Percentiles rank a stretch among this genome's conserved stretches.
Evolutionary conservation across 2,329 filamentous ascomycete species (phyloP).

Genomic region (Kalmusia sp.): DNA sequence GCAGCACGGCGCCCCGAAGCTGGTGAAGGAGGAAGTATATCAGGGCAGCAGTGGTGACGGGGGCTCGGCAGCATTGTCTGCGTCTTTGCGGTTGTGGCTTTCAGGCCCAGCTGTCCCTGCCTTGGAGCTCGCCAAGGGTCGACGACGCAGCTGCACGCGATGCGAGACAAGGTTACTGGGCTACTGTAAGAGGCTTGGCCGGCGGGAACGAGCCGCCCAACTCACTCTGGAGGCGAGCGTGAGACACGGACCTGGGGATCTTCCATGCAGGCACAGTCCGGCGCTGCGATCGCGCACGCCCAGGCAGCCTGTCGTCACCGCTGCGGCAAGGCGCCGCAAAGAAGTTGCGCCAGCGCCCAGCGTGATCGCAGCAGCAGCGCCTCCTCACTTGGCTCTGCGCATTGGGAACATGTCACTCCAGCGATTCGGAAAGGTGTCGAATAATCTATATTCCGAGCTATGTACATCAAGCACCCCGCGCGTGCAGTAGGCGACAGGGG

Average conservation of each 20-base stretch:
- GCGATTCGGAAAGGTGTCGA: too few relatives aligned
- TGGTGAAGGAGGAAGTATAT: neutral
- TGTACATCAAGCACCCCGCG: neutral
- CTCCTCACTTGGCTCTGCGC: neutral
- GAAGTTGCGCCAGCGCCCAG: too few relatives aligned
- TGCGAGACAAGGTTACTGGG: constrained; percentile 1
- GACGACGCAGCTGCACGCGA: constrained; percentile 1
- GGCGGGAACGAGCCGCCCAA: neutral
- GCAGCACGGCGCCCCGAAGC: neutral
- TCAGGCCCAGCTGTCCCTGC: neutral
- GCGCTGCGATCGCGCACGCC: too few relatives aligned
- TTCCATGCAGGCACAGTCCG: neutral
- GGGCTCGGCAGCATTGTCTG: constrained; percentile 5
- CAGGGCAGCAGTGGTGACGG: neutral
- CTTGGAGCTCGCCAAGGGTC: neutral
- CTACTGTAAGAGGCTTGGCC: neutral
- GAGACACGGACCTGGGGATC: neutral
- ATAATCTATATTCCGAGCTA: neutral
- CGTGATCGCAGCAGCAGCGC: too few relatives aligned
- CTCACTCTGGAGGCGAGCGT: constrained; percentile 2
- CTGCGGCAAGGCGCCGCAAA: too few relatives aligned
- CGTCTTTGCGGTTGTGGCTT: constrained; percentile 11
- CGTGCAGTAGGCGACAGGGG: neutral
- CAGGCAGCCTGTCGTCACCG: neutral
- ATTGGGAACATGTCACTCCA: too few relatives aligned